A percentile compares a stretch with the other conserved stretches of the same genome.
phyloP scores from a whole-genome alignment of 1,284 basidiomycete genomes.

The Moesziomyces aphidis region DNA sequence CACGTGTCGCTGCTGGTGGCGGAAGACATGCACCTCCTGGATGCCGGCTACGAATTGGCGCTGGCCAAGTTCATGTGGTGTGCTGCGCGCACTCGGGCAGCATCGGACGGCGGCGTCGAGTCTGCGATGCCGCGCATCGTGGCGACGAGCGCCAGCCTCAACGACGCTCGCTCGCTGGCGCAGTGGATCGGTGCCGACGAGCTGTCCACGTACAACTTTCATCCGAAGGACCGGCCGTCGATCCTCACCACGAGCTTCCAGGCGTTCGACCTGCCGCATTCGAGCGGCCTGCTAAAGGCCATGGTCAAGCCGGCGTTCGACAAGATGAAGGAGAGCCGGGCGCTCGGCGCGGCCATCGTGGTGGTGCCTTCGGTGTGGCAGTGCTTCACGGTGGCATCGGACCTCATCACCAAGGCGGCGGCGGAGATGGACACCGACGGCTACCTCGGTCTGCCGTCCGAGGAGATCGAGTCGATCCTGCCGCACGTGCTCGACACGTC shows the following conservation, averaged over 20 bases:
- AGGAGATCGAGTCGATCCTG: conserved; percentile 76
- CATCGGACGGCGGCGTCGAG: not conserved
- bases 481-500: conserved; percentile 75
- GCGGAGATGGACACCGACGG: conserved; percentile 76
- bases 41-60: conserved; percentile 84
- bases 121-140: conserved; percentile 74
- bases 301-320: conserved; percentile 91
- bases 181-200: conserved; percentile 83
- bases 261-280: conserved; percentile 87
- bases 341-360: conserved; percentile 76
- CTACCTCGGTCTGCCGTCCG: conserved; percentile 75
- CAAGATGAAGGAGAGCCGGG: conserved; percentile 70
- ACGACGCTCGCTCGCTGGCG: conserved; percentile 83
- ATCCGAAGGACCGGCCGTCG: conserved; percentile 84
- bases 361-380: conserved; percentile 90
- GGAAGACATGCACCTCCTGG: conserved; percentile 87
- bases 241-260: conserved; percentile 78
- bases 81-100: not conserved
- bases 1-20: conserved; percentile 75
- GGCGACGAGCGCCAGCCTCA: conserved; percentile 81
- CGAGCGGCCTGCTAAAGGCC: conserved; percentile 85
- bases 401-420: conserved; percentile 88
- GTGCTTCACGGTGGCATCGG: conserved; percentile 80
- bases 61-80: conserved; percentile 71
- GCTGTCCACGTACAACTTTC: conserved; percentile 80